Conservation (phyloP, 495 filamentous ascomycete genomes). For the Collariella sp. region DNA sequence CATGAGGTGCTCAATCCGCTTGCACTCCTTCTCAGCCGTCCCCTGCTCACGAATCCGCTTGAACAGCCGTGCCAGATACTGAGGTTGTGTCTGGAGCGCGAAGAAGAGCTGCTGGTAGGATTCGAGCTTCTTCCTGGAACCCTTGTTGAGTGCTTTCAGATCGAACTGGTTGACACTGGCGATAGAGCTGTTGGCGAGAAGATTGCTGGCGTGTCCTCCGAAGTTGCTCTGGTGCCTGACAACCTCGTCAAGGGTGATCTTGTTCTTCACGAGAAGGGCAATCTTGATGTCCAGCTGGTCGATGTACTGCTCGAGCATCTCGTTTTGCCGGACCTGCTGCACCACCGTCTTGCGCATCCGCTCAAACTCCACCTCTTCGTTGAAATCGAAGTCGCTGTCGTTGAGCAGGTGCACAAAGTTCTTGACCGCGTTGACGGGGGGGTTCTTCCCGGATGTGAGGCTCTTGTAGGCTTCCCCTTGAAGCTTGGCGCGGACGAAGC, state of each 20-base stretch:
- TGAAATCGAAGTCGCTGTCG: conserved; percentile 97
- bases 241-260: conserved; percentile 97
- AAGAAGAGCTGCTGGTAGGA: conserved; percentile 98
- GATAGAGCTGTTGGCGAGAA: conserved; percentile 79
- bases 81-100: conserved; percentile 90
- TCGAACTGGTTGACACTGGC: conserved; percentile 89
- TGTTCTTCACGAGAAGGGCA: conserved; percentile 95
- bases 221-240: conserved; percentile 95
- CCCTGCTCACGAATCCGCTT: conserved; percentile 73
- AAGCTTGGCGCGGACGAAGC: conserved; percentile 84
- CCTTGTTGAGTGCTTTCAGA: conserved; percentile 94
- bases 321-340: conserved; percentile 93
- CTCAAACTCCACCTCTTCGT: conserved; percentile 96
- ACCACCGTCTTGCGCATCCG: conserved; percentile 86
- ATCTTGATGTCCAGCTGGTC: conserved; percentile 99
- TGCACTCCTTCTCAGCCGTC: conserved; percentile 83
- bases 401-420: conserved; percentile 97
- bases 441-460: conserved; percentile 92
- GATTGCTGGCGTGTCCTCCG: conserved; percentile 78
- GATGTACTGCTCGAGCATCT: conserved; percentile 94
- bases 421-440: conserved; percentile 91
- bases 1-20: conserved; percentile 82
- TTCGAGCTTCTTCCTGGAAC: conserved; percentile 85
- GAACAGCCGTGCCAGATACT: conserved; percentile 87
- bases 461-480: conserved; percentile 98